Conservation (phyloP, 2,329 filamentous ascomycete species). For the Raffaelea ambrosiae region DNA sequence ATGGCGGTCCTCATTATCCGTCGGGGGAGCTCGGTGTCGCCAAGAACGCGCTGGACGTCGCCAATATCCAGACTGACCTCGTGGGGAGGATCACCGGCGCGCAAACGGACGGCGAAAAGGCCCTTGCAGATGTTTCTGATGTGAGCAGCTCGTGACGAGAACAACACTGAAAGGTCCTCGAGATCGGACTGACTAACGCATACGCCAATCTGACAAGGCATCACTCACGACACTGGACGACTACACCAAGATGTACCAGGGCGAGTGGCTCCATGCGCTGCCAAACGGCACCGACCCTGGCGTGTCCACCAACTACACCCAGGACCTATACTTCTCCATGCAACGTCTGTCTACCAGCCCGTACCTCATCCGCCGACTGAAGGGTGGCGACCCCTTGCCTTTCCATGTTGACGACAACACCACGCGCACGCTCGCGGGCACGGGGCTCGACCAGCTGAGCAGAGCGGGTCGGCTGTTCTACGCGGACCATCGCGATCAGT, state of each 20-base stretch:
- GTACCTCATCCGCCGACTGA: constrained; percentile 25
- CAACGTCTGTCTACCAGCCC: constrained; percentile 34
- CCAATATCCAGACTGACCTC: not conserved
- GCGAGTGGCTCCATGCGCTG: constrained; percentile 27
- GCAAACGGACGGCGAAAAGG: not conserved
- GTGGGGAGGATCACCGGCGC: not conserved
- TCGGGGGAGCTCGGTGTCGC: constrained; percentile 6
- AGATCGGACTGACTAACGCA: no score
- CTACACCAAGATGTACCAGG: constrained; percentile 31
- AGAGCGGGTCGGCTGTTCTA: constrained; percentile 30
- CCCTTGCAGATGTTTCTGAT: no score
- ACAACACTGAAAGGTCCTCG: no score
- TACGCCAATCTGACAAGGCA: not conserved
- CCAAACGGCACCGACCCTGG: constrained; percentile 26
- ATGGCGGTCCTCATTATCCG: constrained; percentile 12
- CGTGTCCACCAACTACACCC: constrained; percentile 33
- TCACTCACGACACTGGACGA: constrained; percentile 24
- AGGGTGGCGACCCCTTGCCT: constrained; percentile 23
- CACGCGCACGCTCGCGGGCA: constrained; percentile 21
- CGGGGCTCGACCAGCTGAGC: constrained; percentile 23
- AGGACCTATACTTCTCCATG: constrained; percentile 39
- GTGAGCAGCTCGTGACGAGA: no score
- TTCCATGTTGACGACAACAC: constrained; percentile 25
- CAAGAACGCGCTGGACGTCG: constrained; percentile 9
- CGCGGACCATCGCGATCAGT: constrained; percentile 31